A percentile compares a stretch with the other conserved stretches of the same genome.
These are phyloP conservation scores for Cryptosporidium felis DNA, from an alignment of 169 alveolate genomes.

Conservation along the genomic window DNA sequence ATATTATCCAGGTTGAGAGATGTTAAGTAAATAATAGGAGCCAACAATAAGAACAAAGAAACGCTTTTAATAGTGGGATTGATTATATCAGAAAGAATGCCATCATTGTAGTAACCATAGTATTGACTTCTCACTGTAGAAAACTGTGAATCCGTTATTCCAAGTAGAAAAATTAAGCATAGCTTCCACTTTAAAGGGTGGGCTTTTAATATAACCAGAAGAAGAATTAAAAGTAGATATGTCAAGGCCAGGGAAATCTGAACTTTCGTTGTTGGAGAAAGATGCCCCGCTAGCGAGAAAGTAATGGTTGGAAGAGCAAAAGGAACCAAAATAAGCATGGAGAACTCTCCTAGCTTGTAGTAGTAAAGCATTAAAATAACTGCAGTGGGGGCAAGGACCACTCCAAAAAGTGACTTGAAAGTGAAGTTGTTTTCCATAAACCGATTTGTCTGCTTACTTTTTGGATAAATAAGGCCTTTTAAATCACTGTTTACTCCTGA, in stretches of 20 bases:
- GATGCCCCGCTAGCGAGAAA: neutral
- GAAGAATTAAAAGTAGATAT: neutral
- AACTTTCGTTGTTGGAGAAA: neutral
- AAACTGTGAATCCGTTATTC: neutral
- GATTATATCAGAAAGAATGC: neutral
- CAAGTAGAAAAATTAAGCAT: constrained; percentile 14
- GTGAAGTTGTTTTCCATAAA: constrained; percentile 5
- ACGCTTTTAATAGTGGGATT: neutral
- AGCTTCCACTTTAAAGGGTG: constrained; percentile 30
- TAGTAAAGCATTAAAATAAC: constrained; percentile 11
- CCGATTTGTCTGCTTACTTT: neutral
- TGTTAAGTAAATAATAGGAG: neutral
- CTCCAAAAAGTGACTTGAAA: neutral
- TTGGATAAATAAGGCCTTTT: no score
- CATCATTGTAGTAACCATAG: neutral
- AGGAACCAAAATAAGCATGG: constrained; percentile 12
- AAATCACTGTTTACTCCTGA: no score
- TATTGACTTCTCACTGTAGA: neutral
- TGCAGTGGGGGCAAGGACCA: neutral
- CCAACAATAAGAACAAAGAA: neutral
- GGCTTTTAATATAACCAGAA: neutral
- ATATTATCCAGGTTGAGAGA: neutral
- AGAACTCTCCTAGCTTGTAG: constrained; percentile 1
- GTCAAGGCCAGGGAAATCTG: neutral
- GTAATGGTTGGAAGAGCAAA: constrained; percentile 7